Base-by-base conservation (phyloP, 257 asterid species). In the Primulina eburnea region DNA sequence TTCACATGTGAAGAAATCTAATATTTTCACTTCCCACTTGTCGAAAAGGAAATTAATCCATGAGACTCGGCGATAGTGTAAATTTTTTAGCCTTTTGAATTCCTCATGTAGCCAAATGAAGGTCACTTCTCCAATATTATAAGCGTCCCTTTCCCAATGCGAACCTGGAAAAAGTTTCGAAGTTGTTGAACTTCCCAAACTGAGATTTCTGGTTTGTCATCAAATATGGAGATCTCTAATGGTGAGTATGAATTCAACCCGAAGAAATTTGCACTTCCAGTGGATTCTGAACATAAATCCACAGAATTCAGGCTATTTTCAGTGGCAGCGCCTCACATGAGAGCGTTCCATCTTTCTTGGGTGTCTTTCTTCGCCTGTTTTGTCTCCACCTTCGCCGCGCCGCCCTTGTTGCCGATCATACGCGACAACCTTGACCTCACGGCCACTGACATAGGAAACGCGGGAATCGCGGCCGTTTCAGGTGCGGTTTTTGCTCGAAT, bases 281-380 rank as follows among this genome's bases (percentile, higher is more conserved):
- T 93, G 17, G 97, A 93, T 57, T 88, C 97, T 6, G 98, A 90
- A 34, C 88, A 90, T 24, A 93, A 84, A 66, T 78, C 94, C 16
- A 87, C 90, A 0, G 82, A 83, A 12, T 84, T 93, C 79, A 57
- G 82, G 8, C 70, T 87, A 0, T 70, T 76, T 28, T 90, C 98
- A 0, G 4, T 69, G 2, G 88, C 90, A 0, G 73, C 87, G 1
- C 98, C 95, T 5, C 98, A 90, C 73, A 93, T 93, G 98, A 82
- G 95, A 9, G 87, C 96, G 0, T 93, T 90, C 70, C 98, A 92
- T 18, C 84, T 92, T 57, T 79, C 96, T 2, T 90, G 98, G 98
- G 24, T 90, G 24, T 90, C 98, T 0, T 90, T 89, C 86, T 88
- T 88, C 60, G 75, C 97, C 14, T 93, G 98, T 71, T 90, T 92